Evolutionary conservation across 768 basidiomycete species (phyloP), one percentile per base, ranked within the genome.

Genomic region (Collybiopsis luxurians): DNA sequence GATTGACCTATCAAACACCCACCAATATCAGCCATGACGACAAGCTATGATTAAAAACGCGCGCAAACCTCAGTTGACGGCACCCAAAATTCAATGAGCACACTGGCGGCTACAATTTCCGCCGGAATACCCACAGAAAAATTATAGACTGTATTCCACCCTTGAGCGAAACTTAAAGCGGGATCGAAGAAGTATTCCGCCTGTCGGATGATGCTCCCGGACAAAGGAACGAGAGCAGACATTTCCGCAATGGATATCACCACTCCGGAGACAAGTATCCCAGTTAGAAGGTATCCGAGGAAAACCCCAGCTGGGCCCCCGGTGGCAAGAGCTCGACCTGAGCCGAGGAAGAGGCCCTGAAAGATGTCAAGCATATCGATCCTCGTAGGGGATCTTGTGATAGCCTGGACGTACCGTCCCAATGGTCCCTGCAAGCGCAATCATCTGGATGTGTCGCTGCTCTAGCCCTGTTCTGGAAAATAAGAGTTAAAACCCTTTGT

Each of bases 271-370:
- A 71, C 67, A 36, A 76, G 64, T 1, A 64, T 66, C 54, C 82
- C 73, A 64, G 77, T 68, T 66, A 76, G 66, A 59, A 73, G 52
- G 64, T 80, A 81, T 1, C 77, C 83, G 7, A 84, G 64, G 50
- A 83, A 66, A 0, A 75, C 62, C 9, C 85, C 82, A 0, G 82
- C 69, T 4, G 85, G 83, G 0, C 85, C 85, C 4, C 78, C 82
- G 27, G 74, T 73, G 0, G 74, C 71, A 24, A 85, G 72, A 15
- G 76, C 74, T 34, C 66, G 70, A 2, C 80, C 84, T 1, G 79
- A 77, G 6, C 81, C 79, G 13, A 86, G 67, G 66, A 86, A 84
- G 3, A 85, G 70, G 46, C 84, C 82, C 52, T 53, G 30, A 12
- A 49, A 34, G 21, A 30, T 7, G 3, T 38, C 12, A 17, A 36